Evolutionary conservation across 2,329 filamentous ascomycete species (phyloP), one percentile per base, ranked within the genome.

Genomic region (Colletotrichum sp.): DNA sequence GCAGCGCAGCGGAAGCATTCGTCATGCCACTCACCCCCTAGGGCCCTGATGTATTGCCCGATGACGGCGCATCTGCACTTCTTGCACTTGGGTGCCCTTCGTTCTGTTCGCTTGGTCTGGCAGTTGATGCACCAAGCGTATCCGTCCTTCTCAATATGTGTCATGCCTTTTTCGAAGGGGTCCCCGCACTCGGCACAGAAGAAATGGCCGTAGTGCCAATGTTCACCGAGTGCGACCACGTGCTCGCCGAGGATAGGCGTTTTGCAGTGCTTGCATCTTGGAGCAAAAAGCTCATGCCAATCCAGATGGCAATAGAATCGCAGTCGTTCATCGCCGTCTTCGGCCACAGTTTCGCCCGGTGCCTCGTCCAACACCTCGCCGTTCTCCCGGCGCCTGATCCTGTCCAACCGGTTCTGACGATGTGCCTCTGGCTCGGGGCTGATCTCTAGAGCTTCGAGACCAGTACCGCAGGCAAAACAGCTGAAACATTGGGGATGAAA

Each of bases 131-230:
- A 99, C 96, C 97, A 99, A 7, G 97, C 97, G 84, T 98, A 99
- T 12, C 96, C 96, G 79, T 99, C 96, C 85, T 98, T 98, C 84
- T 99, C 97, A 71, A 99, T 93, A 81, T 93, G 92, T 62, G 92
- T 93, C 86, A 90, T 91, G 76, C 91, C 91, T 64, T 89, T 88
- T 79, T 90, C 95, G 83, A 99, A 99, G 1, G 97, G 96, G 86
- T 99, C 96, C 79, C 97, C 97, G 83, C 97, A 99, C 88, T 99
- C 96, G 57, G 97, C 97, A 83, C 97, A 99, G 90, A 99, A 99
- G 87, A 99, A 99, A 86, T 99, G 97, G 0, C 97, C 97, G 69
- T 95, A 95, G 84, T 99, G 97, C 95, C 95, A 99, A 85, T 98
- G 96, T n/a, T 93, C 92, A 2, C 97, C 97, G 72, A 98, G 95